Base-by-base conservation (phyloP, 2,329 filamentous ascomycete species). In the Apiospora pterosperma region DNA sequence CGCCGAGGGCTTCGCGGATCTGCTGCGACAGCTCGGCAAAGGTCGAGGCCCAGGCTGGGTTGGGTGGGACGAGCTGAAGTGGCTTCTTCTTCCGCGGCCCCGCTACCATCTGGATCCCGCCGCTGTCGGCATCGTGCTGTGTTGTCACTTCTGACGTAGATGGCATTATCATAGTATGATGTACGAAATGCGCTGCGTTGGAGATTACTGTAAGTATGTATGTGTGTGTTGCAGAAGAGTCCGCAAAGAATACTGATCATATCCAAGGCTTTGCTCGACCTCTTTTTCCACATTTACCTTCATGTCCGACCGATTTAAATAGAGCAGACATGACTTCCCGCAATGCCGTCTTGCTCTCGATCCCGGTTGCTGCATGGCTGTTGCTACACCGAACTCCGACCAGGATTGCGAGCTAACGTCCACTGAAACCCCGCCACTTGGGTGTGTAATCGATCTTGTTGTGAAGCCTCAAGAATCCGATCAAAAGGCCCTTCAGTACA, bases 1-100 rank as follows among this genome's bases (percentile, higher is more conserved):
- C 52, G n/a, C 75, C 77, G 4, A 82, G 72, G 1, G 78, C 79
- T 1, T 68, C 66, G 19, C 69, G 48, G 59, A 82, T 80, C 21
- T 58, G 59, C 10, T 60, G 59, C 34, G 44, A 55, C 23, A 64
- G 44, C n/a, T n/a, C 41, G 36, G 48, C 48, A 36, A 66, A 64
- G 28, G n/a, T 31, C 19, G 39, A 28, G 14, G 60, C 60, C 65
- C 65, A 64, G 41, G 23, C 28, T 10, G 63, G 59, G 25, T 36
- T 64, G 21, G 62, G 48, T 11, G 64, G 60, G 48, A 66, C 65
- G 34, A 66, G n/a, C 31, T 66, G 58, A 5, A 59, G 39, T 19
- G 62, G 36, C 31, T 59, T 55, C 16, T 31, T 28, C 19, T 14
- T 21, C 19, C 60, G 60, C 25, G 36, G 38, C 7, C 48, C 48